These are phyloP conservation scores for Tuber indicum DNA, from an alignment of 495 filamentous ascomycete species.

Conservation along the genomic window DNA sequence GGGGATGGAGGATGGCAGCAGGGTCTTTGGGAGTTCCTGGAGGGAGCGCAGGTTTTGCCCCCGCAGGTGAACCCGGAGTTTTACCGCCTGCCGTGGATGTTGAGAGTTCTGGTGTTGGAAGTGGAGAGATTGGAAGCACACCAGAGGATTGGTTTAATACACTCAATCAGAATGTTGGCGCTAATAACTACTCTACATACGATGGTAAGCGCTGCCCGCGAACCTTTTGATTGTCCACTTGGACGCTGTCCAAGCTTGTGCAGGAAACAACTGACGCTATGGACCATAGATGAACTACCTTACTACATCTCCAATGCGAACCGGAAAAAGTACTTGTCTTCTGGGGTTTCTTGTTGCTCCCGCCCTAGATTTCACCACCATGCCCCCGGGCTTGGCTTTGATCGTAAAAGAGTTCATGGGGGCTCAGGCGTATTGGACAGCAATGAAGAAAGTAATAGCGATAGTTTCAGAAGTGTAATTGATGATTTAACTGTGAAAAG, in stretches of 20 bases:
- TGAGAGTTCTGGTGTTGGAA: slow-evolving; percentile 24
- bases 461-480: slow-evolving; percentile 60
- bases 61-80: slow-evolving; percentile 26
- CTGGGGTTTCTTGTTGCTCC: neutral
- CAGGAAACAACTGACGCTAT: neutral
- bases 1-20: slow-evolving; percentile 15
- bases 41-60: slow-evolving; percentile 26
- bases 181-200: slow-evolving; percentile 39
- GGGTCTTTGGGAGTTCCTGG: slow-evolving; percentile 17
- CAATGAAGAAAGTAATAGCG: slow-evolving; percentile 51
- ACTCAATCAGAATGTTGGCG: slow-evolving; percentile 37
- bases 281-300: slow-evolving; percentile 39
- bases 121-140: slow-evolving; percentile 13
- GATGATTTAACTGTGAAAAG: slow-evolving; percentile 68
- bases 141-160: slow-evolving; percentile 41
- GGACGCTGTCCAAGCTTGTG: neutral
- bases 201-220: slow-evolving; percentile 29
- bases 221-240: neutral
- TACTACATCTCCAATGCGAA: slow-evolving; percentile 37
- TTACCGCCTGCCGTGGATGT: slow-evolving; percentile 25
- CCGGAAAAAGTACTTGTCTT: slow-evolving; percentile 17
- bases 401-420: slow-evolving; percentile 2
- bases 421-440: slow-evolving; percentile 25
- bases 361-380: neutral
- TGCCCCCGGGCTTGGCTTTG: neutral